Base-by-base conservation (phyloP, 148 eudicot species). In the Chenopodium berlandieri region DNA sequence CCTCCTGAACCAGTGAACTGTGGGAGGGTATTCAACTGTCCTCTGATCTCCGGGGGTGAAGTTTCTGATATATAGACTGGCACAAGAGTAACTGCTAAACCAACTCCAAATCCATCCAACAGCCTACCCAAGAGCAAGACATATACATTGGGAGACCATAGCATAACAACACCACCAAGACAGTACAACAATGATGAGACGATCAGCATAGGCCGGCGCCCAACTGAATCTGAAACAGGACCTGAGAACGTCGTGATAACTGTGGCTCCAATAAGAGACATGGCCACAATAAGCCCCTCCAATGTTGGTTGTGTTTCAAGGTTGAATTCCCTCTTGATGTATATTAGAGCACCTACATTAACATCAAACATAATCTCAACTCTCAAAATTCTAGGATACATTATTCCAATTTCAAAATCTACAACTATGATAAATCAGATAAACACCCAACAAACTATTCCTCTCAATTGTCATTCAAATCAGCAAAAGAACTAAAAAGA, bases 11-110 rank as follows among this genome's bases (percentile, higher is more conserved):
- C 96, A 79, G 93, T 91, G 84, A 95, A 91, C 89, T 93, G 96
- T 7, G 98, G 98, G 74, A 95, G 92, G 31, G 98, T 95, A 72
- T 95, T 95, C 47, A 95, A 83, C 70, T 81, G 84, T 46, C 98
- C 98, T 81, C 98, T 89, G 76, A 93, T 93, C 79, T 95, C 97
- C 8, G 98, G 88, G 27, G 97, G 98, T 20, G 98, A 90, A 11
- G 97, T 93, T 84, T 95, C 98, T 40, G 98, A 95, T 75, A 95
- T 93, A 77, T 95, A 95, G n/a, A 92, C 88, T 2, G 98, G 96
- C 74, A 91, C 89, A 78, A 93, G 90, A 67, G 98, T 95, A 69
- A 92, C 97, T 0, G 94, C 92, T 25, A 93, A 84, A 62, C 98
- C 98, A 77, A 92, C 87, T 52, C 97, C 98, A 67, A 95, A 92